Conservation (phyloP, 345 rosid genomes). For the Brassica juncea region DNA sequence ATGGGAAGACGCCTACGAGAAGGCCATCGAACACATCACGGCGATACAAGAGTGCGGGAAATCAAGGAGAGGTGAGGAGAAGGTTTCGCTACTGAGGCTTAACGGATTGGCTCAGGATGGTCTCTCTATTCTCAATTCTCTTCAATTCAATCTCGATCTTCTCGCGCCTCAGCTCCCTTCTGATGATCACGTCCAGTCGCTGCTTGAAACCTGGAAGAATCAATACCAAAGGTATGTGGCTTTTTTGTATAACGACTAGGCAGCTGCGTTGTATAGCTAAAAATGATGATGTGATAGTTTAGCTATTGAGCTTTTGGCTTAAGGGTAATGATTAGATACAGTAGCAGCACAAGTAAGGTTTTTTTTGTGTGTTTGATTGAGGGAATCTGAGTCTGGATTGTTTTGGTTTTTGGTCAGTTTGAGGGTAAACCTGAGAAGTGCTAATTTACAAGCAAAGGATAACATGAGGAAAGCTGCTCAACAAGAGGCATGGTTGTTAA, state of each 20-base stretch:
- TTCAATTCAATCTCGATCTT: conserved; percentile 78
- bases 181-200: conserved; percentile 45
- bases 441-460: conserved; percentile 87
- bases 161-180: conserved; percentile 83
- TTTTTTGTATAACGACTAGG: neutral
- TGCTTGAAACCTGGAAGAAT: conserved; percentile 75
- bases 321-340: neutral
- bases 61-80: conserved; percentile 46
- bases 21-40: conserved; percentile 52
- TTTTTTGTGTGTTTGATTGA: neutral
- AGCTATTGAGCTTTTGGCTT: too few species aligned
- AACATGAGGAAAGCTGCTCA: conserved; percentile 86
- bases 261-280: neutral
- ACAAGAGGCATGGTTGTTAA: conserved; percentile 54
- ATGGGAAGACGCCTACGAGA: conserved; percentile 69
- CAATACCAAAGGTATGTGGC: conserved; percentile 53
- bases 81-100: conserved; percentile 70
- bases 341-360: neutral
- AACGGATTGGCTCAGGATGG: conserved; percentile 76
- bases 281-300: neutral
- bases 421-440: conserved; percentile 71
- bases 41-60: conserved; percentile 70
- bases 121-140: conserved; percentile 69
- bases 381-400: neutral
- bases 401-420: conserved; percentile 47